Percentiles rank a stretch among this genome's conserved stretches.
Conservation (phyloP, 805 yeast species). For the Teunomyces stri region DNA sequence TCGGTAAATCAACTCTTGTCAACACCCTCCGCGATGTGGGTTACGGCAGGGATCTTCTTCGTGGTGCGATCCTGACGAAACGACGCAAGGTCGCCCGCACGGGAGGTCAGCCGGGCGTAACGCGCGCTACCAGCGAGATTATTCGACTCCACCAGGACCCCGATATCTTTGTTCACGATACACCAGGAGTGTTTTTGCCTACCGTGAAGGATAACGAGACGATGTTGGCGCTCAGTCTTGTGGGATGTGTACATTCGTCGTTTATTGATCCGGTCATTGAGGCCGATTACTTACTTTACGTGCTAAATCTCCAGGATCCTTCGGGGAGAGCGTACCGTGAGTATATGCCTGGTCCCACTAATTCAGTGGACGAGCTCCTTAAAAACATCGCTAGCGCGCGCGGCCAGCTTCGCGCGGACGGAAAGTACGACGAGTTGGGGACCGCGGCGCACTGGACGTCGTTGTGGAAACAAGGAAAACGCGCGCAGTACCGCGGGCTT, state of each 20-base stretch:
- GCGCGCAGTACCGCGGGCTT: conserved; percentile 25
- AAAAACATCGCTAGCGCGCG: conserved; percentile 44
- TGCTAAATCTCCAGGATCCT: conserved; percentile 63
- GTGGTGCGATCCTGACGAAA: conserved; percentile 30
- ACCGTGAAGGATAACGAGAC: conserved; percentile 60
- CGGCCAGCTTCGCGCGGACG: conserved; percentile 29
- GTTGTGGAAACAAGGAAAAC: conserved; percentile 57
- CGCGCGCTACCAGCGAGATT: conserved; percentile 72
- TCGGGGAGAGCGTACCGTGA: conserved; percentile 43
- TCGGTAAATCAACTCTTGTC: conserved; percentile 89
- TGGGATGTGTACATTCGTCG: conserved; percentile 69
- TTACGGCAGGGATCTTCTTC: conserved; percentile 18
- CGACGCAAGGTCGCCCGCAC: conserved; percentile 70
- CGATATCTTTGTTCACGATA: conserved; percentile 71
- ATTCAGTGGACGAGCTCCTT: conserved; percentile 60
- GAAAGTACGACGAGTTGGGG: conserved; percentile 51
- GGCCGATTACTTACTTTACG: conserved; percentile 78
- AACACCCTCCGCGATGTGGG: conserved; percentile 61
- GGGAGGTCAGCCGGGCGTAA: conserved; percentile 89
- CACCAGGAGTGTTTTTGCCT: conserved; percentile 92
- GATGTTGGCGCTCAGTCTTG: conserved; percentile 70
- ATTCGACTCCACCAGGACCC: conserved; percentile 63
- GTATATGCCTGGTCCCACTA: conserved; percentile 63
- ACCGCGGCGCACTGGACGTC: conserved; percentile 65
- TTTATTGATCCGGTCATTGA: conserved; percentile 80